Evolutionary conservation across 2,329 filamentous ascomycete genomes (phyloP).

Genomic region (Triangularia setosa): DNA sequence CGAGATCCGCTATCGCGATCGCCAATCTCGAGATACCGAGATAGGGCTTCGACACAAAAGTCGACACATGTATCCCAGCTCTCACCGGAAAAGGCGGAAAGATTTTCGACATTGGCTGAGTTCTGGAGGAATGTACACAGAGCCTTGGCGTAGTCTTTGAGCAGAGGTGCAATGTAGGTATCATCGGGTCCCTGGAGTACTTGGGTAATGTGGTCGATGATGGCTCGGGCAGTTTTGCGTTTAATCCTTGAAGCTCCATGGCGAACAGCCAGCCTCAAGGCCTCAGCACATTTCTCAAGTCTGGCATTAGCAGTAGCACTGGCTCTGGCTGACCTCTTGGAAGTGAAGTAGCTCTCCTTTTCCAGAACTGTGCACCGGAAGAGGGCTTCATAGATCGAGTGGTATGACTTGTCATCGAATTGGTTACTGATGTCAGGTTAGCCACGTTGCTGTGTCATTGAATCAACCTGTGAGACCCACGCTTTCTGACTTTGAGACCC

Average conservation of each 20-base stretch:
- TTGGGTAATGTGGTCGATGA: constrained; percentile 79
- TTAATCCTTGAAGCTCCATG: constrained; percentile 65
- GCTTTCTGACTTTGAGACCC: constrained; percentile 18
- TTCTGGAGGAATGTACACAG: constrained; percentile 67
- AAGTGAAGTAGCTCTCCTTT: constrained; percentile 58
- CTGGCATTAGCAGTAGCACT: constrained; percentile 48
- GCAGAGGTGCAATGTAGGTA: constrained; percentile 63
- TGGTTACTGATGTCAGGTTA: constrained; percentile 16
- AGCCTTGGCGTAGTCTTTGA: constrained; percentile 74
- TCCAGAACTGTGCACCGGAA: constrained; percentile 68
- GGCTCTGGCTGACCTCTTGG: constrained; percentile 35
- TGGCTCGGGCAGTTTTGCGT: constrained; percentile 70
- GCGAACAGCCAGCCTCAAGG: constrained; percentile 68
- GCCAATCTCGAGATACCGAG: constrained; percentile 43
- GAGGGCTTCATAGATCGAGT: constrained; percentile 74
- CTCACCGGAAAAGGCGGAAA: constrained; percentile 52
- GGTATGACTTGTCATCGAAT: constrained; percentile 73
- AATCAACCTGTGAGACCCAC: constrained; percentile 1
- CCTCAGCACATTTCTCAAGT: constrained; percentile 65
- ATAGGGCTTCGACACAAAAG: constrained; percentile 67
- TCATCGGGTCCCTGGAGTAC: constrained; percentile 61
- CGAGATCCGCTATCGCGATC: constrained; percentile 37
- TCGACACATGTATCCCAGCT: constrained; percentile 67
- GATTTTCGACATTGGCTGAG: constrained; percentile 74
- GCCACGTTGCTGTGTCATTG: not conserved